These are phyloP conservation scores for Phytophthora kernoviae DNA, from an alignment of 352 stramenopile genomes.

Conservation along the genomic window DNA sequence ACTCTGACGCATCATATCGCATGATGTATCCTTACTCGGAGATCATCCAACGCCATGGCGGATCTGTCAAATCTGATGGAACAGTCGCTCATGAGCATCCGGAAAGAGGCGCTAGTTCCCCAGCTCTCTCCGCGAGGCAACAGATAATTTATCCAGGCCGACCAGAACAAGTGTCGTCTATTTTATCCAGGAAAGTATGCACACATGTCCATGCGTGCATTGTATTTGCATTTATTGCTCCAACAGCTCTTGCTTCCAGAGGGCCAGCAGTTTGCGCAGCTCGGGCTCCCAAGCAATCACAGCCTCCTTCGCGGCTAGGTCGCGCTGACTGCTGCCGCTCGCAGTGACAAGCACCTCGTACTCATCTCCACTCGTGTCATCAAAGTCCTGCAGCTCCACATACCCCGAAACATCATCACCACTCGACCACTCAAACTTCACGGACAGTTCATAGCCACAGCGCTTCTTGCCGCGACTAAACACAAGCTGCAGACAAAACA, in stretches of 20 bases:
- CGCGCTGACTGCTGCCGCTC: constrained; percentile 50
- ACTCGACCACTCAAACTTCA: constrained; percentile 80
- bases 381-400: constrained; percentile 85
- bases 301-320: constrained; percentile 57
- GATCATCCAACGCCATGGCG: constrained; percentile 70
- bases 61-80: constrained; percentile 84
- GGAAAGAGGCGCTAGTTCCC: constrained; percentile 44
- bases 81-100: constrained; percentile 67
- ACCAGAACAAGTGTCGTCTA: neutral
- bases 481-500: constrained; percentile 43
- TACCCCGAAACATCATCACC: constrained; percentile 60
- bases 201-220: constrained; percentile 7
- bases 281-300: constrained; percentile 62
- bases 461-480: constrained; percentile 88
- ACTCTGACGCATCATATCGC: constrained; percentile 61
- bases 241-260: constrained; percentile 81
- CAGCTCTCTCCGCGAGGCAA: constrained; percentile 4
- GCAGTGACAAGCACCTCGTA: constrained; percentile 73
- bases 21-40: constrained; percentile 49
- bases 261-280: constrained; percentile 67
- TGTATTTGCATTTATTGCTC: constrained; percentile 61
- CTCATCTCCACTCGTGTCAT: constrained; percentile 83
- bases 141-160: neutral
- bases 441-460: constrained; percentile 80
- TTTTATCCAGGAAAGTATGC: neutral